phyloP scores from a whole-genome alignment of 2,329 filamentous ascomycete species.

The Penicillium polonicum region DNA sequence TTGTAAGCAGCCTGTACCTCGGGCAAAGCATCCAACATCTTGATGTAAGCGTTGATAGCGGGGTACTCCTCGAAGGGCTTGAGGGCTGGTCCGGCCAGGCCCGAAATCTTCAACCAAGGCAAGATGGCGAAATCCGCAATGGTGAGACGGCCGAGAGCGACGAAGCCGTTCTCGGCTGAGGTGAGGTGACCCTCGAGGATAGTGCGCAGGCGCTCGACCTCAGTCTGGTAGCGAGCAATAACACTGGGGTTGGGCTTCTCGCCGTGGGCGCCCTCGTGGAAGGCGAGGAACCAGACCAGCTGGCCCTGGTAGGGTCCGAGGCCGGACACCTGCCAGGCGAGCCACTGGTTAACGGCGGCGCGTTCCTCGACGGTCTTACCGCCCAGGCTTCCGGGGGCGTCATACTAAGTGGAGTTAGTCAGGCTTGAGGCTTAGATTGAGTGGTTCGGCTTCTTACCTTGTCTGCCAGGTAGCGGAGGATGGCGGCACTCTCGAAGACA shows the following conservation, averaged over 20 bases:
- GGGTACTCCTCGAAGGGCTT: constrained; percentile 5
- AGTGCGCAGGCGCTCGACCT: constrained; percentile 10
- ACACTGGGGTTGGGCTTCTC: constrained; percentile 6
- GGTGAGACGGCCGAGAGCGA: constrained; percentile 8
- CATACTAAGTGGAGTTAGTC: constrained; percentile 4
- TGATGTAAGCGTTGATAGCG: background rate
- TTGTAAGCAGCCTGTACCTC: constrained; percentile 4
- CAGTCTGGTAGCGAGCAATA: constrained; percentile 9
- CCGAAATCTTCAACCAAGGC: constrained; percentile 8
- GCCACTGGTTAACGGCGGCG: constrained; percentile 10
- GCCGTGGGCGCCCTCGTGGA: constrained; percentile 10
- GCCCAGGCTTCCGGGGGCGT: constrained; percentile 4
- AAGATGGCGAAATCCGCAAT: constrained; percentile 13
- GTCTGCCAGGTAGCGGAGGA: constrained; percentile 49
- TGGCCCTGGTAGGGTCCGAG: constrained; percentile 12
- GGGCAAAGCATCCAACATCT: constrained; percentile 1
- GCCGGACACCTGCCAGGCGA: constrained; percentile 11
- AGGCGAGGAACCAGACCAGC: constrained; percentile 8
- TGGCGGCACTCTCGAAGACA: constrained; percentile 53
- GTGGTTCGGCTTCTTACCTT: background rate
- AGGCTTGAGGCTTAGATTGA: background rate
- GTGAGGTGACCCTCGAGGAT: constrained; percentile 9
- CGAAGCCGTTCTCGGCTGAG: constrained; percentile 3
- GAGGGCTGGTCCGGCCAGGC: background rate
- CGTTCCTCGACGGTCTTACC: constrained; percentile 7